Percentiles rank a stretch among this genome's conserved stretches.
These are phyloP conservation scores for Epithemia pelagica DNA, from an alignment of 108 stramenopile species.

Conservation along the genomic window DNA sequence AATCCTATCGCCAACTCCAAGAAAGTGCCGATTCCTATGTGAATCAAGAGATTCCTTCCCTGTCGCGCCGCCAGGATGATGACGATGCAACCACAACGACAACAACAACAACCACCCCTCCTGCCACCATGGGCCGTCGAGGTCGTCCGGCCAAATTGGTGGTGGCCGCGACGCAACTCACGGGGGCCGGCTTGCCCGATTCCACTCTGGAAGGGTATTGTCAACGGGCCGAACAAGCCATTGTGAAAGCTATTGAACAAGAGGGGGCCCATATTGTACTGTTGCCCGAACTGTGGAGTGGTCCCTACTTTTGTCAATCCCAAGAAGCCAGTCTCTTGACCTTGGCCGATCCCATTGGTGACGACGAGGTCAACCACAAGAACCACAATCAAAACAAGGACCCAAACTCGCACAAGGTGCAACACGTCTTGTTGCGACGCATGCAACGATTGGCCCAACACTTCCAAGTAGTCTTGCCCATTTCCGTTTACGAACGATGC, in stretches of 20 bases:
- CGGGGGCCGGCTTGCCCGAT: conserved; percentile 14
- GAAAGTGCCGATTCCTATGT: not conserved
- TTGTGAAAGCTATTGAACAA: conserved; percentile 18
- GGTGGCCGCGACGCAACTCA: conserved; percentile 39
- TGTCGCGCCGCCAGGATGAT: no score
- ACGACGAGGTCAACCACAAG: not conserved
- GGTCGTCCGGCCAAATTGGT: conserved; percentile 5
- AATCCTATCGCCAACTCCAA: not conserved
- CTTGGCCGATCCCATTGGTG: conserved; percentile 24
- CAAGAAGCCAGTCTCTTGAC: conserved; percentile 31
- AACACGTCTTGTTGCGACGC: conserved; percentile 19
- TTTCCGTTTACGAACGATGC: conserved; percentile 41
- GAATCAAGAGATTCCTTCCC: not conserved
- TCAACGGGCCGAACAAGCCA: conserved; percentile 21
- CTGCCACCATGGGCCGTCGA: no score
- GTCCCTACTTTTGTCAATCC: conserved; percentile 55
- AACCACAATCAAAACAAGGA: not conserved
- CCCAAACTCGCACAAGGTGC: no score
- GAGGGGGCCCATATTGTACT: conserved; percentile 34
- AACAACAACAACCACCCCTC: not conserved
- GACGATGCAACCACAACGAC: not conserved
- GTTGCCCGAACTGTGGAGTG: conserved; percentile 43
- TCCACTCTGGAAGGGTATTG: conserved; percentile 25
- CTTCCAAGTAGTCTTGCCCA: conserved; percentile 43
- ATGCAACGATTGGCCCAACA: conserved; percentile 30